Evolutionary conservation across 176 grass and related monocot species (phyloP), one percentile per base, ranked within the genome.

Genomic region (Lolium rigidum): DNA sequence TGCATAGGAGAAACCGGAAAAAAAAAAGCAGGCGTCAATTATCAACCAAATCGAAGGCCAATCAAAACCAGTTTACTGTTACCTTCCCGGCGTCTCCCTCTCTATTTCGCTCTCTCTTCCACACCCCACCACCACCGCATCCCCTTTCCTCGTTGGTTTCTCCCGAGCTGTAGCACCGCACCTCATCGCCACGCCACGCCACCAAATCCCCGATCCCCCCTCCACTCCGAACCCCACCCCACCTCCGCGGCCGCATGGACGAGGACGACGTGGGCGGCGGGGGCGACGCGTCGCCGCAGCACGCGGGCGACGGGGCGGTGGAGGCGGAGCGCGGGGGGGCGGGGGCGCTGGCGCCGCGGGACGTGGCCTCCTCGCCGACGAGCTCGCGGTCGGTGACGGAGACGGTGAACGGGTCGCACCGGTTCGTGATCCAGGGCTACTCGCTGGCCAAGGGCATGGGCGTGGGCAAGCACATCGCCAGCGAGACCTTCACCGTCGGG

Each of bases 361-460:
- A 94, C 72, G 71, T 81, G 15, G 77, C 91, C n/a, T 85, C 87
- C 38, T 98, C 93, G 63, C 96, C 96, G 84, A 92, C 96, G 64
- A 89, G 93, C 79, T 98, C 96, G 26, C 91, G 96, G 11, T 94
- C 96, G 57, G 90, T 98, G 68, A 95, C 90, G 71, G 91, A 95
- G 86, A 98, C 96, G 28, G 91, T 98, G 70, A 94, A 98, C 57
- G 96, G 96, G 7, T 98, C 90, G 39, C 96, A 98, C 90, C 74
- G 87, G 25, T 95, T 98, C 83, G 90, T 95, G 78, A 94, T 98
- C 80, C 81, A 98, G 90, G 96, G 96, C 2, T 98, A 95, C 79
- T 98, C 96, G 39, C 85, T 98, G 14, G 93, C 93, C 48, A 98
- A 95, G 89, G 96, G 96, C 60, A 95, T 98, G 91, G 96, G 96